Conservation (phyloP, 2,329 filamentous ascomycete genomes). For the Botrytis galanthina region DNA sequence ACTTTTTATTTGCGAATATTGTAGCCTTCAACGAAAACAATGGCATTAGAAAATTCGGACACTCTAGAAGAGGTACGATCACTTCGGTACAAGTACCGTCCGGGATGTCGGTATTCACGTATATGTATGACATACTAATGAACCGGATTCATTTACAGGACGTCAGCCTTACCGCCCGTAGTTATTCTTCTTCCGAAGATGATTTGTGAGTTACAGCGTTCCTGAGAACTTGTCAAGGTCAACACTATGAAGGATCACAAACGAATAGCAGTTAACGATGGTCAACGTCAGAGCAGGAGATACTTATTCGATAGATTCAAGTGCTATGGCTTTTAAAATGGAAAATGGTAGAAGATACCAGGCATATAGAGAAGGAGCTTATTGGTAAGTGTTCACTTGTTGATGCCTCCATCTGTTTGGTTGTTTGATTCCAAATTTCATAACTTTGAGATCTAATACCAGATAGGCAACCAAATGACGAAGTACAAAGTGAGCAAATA, state of each 20-base stretch:
- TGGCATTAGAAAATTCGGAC: not conserved
- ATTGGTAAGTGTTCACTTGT: conserved; percentile 28
- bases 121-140: not conserved
- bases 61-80: conserved; percentile 1
- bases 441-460: not conserved
- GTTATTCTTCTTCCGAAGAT: conserved; percentile 11
- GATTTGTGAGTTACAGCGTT: conserved; percentile 4
- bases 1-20: not conserved
- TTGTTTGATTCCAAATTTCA: not conserved
- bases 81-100: not conserved
- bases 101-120: not conserved
- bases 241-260: not conserved
- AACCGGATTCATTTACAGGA: not conserved
- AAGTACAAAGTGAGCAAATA: conserved; percentile 35
- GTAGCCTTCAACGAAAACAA: not conserved
- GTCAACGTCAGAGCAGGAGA: conserved; percentile 22
- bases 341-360: conserved; percentile 53
- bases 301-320: conserved; percentile 39
- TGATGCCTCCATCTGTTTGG: not conserved
- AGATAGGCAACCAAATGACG: conserved; percentile 36
- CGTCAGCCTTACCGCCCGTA: not conserved
- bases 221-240: not conserved
- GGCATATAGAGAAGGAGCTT: conserved; percentile 44
- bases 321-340: conserved; percentile 33
- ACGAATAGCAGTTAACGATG: not conserved